Base-by-base conservation (phyloP, 1,139 yeast species). In the Scheffersomyces parashehatae region DNA sequence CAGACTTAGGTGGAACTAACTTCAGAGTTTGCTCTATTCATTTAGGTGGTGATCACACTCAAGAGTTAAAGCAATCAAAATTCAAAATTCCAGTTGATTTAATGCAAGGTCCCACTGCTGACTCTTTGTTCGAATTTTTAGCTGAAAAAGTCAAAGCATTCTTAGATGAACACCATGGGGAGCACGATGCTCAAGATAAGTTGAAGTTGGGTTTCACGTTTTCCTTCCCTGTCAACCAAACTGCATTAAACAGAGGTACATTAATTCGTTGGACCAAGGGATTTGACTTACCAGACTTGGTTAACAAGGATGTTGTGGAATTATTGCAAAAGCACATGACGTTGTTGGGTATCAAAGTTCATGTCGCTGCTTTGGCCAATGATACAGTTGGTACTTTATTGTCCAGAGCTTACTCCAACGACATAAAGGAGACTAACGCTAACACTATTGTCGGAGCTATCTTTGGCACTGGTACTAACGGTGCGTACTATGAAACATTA, bases 231-330 rank as follows among this genome's bases (percentile, higher is more conserved):
- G 90, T 89, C 28, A 79, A 84, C 51, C 98, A 91, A 68, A 83
- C 88, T 16, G 85, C 88, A 3, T 70, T 91, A 52, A 78, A 83
- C 59, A 71, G 81, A 8, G 98, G 98, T 47, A 82, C 79, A 4
- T 77, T 91, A 54, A 77, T 91, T 45, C 84, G 98, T 64, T 91
- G 98, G 98, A 89, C 97, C 28, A 91, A 91, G 67, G 97, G 97
- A 30, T 91, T 86, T 64, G 82, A 87, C 56, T 85, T 91, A 55
- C 79, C 81, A 30, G 97, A 91, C 55, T 82, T 88, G 36, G 88
- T 91, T 34, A 95, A 88, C 41, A 71, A 83, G 60, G 97, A 91
- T 59, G 85, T 91, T 36, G 95, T 88, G 40, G 72, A 72, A 39
- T 65, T 83, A 41, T 76, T 89, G 51, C 98, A 91, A 66, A 62